Base-by-base conservation (phyloP, 768 basidiomycete species). In the Coprinopsis marcescibilis region DNA sequence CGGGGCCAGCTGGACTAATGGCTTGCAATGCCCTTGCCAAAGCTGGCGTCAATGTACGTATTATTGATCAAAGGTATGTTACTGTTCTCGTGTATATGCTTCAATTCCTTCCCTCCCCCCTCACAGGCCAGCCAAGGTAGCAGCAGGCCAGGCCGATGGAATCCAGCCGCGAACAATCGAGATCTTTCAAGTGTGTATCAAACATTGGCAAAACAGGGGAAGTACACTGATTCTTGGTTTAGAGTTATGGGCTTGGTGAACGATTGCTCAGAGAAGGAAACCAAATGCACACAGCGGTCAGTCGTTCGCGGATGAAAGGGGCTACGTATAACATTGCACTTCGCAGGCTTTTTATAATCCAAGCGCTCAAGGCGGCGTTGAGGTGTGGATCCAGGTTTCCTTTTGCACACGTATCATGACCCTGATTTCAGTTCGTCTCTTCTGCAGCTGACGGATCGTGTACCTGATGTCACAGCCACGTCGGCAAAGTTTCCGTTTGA, bases 301-400 rank as follows among this genome's bases (percentile, higher is more conserved):
- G 21, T 42, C 34, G 13, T n/a, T 32, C 8, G 11, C 20, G n/a
- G n/a, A n/a, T n/a, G n/a, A n/a, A n/a, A n/a, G 41, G 25, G 41
- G 2, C 25, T 21, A n/a, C 35, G 32, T 30, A 34, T 33, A 38
- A 14, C 25, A 32, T 43, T 26, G 20, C 3, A 36, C 36, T 29
- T 21, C n/a, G n/a, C n/a, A 89, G 86, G 79, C 84, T 6, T 87
- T 88, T 60, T 89, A 88, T 56, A 83, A 86, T 53, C 85, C 86
- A 2, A 66, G 70, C 17, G 62, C 68, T 1, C 55, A 71, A 26
- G 82, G 82, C 13, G 80, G 73, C 3, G 84, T 89, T 29, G 73
- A 81, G 69, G 85, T 81, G 40, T 30, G 63, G 32, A 1, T 45
- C 21, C 24, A 26, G 37, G 39, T 11, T 14, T 25, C 17, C 0